Conservation (phyloP, 495 filamentous ascomycete genomes). For the Bombardia bombarda region DNA sequence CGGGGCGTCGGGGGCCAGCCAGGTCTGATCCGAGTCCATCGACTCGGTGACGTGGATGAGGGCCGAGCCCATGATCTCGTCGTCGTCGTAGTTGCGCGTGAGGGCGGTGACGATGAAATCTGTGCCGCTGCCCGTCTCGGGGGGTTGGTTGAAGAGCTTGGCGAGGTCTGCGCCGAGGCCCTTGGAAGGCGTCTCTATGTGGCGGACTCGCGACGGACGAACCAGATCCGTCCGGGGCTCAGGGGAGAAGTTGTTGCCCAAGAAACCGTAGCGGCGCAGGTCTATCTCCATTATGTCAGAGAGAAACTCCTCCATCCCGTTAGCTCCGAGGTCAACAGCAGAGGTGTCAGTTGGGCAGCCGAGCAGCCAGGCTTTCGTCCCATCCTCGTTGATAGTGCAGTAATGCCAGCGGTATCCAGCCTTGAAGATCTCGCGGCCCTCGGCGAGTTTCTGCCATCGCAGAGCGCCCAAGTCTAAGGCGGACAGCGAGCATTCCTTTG, state of each 20-base stretch:
- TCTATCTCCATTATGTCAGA: conserved; percentile 91
- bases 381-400: conserved; percentile 85
- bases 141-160: conserved; percentile 72
- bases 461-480: conserved; percentile 77
- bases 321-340: conserved; percentile 43
- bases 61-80: conserved; percentile 46
- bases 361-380: conserved; percentile 93
- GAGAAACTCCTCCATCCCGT: conserved; percentile 72
- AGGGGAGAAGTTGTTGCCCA: conserved; percentile 66
- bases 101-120: conserved; percentile 84
- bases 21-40: conserved; percentile 42
- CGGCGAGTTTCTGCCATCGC: conserved; percentile 88
- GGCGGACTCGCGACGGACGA: conserved; percentile 34
- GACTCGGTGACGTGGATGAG: conserved; percentile 30
- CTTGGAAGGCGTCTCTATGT: conserved; percentile 42
- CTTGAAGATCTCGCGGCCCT: conserved; percentile 86
- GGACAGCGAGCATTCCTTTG: conserved; percentile 82
- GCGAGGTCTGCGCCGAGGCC: conserved; percentile 77
- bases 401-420: conserved; percentile 93
- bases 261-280: conserved; percentile 70
- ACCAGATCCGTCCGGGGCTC: conserved; percentile 52
- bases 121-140: conserved; percentile 69
- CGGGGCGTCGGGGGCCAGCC: conserved; percentile 51
- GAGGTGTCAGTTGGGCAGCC: conserved; percentile 69
- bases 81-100: conserved; percentile 54